Conservation (phyloP, 1,284 basidiomycete species). For the Ustilago cynodontis region DNA sequence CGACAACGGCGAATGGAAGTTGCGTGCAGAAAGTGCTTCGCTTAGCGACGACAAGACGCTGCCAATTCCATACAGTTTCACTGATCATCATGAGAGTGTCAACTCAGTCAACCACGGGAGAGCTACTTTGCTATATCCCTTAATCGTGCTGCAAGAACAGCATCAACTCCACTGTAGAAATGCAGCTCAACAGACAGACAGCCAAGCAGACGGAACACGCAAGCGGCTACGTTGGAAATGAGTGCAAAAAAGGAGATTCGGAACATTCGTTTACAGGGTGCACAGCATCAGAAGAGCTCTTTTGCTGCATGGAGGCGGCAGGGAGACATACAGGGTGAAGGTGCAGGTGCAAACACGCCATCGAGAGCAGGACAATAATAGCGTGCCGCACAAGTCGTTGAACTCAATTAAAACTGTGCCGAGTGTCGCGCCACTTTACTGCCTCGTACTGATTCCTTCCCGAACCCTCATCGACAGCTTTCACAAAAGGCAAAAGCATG, state of each 20-base stretch:
- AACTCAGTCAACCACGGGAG: background rate
- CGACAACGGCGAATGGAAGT: conserved; percentile 6
- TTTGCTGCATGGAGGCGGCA: background rate
- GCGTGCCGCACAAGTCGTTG: too few relatives aligned
- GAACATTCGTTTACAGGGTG: conserved; percentile 5
- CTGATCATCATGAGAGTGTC: background rate
- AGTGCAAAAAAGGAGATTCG: background rate
- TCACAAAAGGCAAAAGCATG: too few relatives aligned
- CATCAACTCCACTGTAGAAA: background rate
- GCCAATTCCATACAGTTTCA: background rate
- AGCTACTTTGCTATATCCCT: background rate
- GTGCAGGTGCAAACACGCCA: background rate
- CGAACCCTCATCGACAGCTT: too few relatives aligned
- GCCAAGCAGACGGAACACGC: background rate
- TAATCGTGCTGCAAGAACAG: background rate
- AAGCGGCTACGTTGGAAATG: background rate
- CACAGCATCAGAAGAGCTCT: background rate
- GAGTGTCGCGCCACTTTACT: background rate
- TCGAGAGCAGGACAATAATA: background rate
- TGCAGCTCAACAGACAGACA: background rate
- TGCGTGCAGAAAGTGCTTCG: conserved; percentile 3
- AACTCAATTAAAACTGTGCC: too few relatives aligned
- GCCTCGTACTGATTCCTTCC: too few relatives aligned
- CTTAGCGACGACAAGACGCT: background rate
- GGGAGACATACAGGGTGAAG: background rate